phyloP scores from a whole-genome alignment of 2,329 filamentous ascomycete genomes.

The Diplodia scrobiculata region DNA sequence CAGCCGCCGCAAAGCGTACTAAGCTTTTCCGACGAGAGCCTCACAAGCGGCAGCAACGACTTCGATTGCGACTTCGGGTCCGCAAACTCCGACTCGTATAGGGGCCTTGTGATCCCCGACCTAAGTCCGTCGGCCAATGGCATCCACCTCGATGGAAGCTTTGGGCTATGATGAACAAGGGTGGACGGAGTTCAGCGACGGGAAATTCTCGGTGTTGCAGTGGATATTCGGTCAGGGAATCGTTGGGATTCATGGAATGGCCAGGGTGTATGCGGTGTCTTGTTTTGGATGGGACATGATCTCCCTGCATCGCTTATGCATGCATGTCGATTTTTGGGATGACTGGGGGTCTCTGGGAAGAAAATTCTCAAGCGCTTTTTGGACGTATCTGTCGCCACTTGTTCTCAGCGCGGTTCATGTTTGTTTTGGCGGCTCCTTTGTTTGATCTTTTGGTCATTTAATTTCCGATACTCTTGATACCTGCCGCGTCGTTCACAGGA shows the following conservation, averaged over 20 bases:
- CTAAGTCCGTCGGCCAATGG: constrained; percentile 22
- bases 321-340: constrained; percentile 8
- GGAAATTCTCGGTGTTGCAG: constrained; percentile 14
- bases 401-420: neutral
- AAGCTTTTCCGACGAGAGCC: constrained; percentile 62
- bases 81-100: constrained; percentile 31
- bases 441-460: neutral
- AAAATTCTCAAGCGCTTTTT: neutral
- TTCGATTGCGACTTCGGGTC: constrained; percentile 41
- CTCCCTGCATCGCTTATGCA: constrained; percentile 12
- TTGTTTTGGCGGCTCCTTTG: constrained; percentile 1
- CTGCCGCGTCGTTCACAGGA: neutral
- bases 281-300: constrained; percentile 15
- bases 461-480: constrained; percentile 11
- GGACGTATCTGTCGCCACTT: constrained; percentile 1
- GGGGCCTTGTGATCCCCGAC: constrained; percentile 30
- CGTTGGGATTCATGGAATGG: constrained; percentile 3
- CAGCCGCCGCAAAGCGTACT: constrained; percentile 56
- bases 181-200: constrained; percentile 4
- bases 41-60: constrained; percentile 57
- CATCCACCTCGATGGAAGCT: constrained; percentile 13
- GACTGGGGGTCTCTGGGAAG: neutral
- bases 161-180: constrained; percentile 8
- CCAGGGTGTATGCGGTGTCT: constrained; percentile 7
- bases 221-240: neutral